A percentile compares a stretch with the other conserved stretches of the same genome.
These are phyloP conservation scores for Lachnellula cervina DNA, from an alignment of 2,329 filamentous ascomycete species.

Conservation along the genomic window DNA sequence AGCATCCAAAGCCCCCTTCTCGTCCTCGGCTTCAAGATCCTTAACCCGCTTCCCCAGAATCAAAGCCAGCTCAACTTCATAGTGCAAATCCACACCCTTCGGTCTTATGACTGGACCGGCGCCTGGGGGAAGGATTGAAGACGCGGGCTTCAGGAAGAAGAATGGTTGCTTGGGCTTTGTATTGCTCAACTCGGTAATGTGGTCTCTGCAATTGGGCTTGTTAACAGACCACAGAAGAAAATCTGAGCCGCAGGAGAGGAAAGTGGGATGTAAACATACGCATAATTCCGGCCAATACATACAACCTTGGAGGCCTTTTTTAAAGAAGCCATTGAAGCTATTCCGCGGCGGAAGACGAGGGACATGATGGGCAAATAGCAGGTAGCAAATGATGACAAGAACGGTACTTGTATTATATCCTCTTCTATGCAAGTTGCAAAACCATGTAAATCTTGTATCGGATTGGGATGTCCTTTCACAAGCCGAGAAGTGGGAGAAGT, in stretches of 20 bases:
- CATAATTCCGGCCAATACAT: constrained; percentile 95
- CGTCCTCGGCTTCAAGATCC: constrained; percentile 71
- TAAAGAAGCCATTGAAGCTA: constrained; percentile 39
- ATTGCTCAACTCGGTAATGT: constrained; percentile 88
- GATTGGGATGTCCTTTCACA: too few species aligned
- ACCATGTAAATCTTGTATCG: too few species aligned
- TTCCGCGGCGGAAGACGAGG: constrained; percentile 27
- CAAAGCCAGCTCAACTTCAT: constrained; percentile 89
- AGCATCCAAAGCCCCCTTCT: constrained; percentile 70
- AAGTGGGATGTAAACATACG: constrained; percentile 49
- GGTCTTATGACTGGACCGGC: constrained; percentile 10
- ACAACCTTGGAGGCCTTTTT: constrained; percentile 54
- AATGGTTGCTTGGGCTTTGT: constrained; percentile 88
- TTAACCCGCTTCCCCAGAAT: constrained; percentile 77
- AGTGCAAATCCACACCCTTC: constrained; percentile 13
- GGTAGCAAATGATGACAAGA: not conserved
- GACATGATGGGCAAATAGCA: constrained; percentile 21
- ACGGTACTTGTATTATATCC: not conserved
- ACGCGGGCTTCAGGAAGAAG: constrained; percentile 96
- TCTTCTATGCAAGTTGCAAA: too few species aligned
- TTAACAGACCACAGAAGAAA: constrained; percentile 1
- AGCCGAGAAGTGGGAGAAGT: too few species aligned
- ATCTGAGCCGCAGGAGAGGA: not conserved
- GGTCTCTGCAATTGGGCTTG: constrained; percentile 56
- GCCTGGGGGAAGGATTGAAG: constrained; percentile 74